phyloP scores from a whole-genome alignment of 805 yeast genomes.

The Hanseniaspora pseudoguilliermondii region DNA sequence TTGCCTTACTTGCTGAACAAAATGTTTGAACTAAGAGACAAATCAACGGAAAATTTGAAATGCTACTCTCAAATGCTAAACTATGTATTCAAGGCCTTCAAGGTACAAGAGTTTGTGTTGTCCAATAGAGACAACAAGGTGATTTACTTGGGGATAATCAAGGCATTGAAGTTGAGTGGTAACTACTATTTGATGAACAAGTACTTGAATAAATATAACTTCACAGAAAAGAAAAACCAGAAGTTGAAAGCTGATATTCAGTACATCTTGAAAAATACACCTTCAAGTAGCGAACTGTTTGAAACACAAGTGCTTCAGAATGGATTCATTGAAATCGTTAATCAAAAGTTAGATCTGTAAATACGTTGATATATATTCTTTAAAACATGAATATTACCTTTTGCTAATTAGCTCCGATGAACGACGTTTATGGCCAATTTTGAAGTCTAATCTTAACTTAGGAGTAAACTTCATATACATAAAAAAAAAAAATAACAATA shows the following conservation, averaged over 20 bases:
- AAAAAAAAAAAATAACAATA: background rate
- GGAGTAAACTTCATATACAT: background rate
- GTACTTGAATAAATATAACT: background rate
- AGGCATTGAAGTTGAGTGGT: conserved; percentile 1
- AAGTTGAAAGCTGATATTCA: background rate
- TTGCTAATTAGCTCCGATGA: too few species aligned
- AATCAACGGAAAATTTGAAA: background rate
- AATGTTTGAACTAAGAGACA: background rate
- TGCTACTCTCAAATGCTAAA: background rate
- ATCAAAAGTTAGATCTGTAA: conserved; percentile 2
- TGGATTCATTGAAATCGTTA: conserved; percentile 7
- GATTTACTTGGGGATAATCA: background rate
- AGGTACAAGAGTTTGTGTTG: background rate
- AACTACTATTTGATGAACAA: conserved; percentile 8
- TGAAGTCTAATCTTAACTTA: too few species aligned
- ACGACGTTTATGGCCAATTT: too few species aligned
- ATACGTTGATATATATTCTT: background rate
- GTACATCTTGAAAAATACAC: background rate
- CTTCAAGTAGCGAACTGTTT: background rate
- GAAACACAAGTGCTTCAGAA: conserved; percentile 1
- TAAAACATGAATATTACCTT: too few species aligned
- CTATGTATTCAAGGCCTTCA: background rate
- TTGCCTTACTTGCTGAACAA: background rate
- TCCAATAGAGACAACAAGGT: background rate
- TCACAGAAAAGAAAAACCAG: background rate